A percentile compares a stretch with the other conserved stretches of the same genome.
phyloP scores from a whole-genome alignment of 108 stramenopile genomes.

The Pinguiococcus pyrenoidosus region DNA sequence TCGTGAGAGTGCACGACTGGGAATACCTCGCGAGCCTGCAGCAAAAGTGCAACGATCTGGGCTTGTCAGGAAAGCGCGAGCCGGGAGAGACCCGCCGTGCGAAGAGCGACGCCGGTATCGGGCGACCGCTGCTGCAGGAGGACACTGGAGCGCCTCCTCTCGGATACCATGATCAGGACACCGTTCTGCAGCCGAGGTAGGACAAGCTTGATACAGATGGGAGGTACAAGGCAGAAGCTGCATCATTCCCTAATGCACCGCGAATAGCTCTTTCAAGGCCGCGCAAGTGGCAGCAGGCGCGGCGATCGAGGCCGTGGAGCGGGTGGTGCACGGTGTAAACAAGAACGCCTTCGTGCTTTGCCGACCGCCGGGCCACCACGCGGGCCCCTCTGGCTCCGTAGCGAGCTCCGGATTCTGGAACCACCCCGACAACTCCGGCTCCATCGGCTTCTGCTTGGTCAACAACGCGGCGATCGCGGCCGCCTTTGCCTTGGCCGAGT shows the following conservation, averaged over 20 bases:
- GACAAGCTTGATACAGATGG: no score
- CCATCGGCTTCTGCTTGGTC: slow-evolving; percentile 91
- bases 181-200: no score
- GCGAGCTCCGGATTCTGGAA: slow-evolving; percentile 12
- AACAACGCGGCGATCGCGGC: slow-evolving; percentile 97
- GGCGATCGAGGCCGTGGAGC: slow-evolving; percentile 39
- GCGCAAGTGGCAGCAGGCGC: slow-evolving; percentile 63
- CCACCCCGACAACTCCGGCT: slow-evolving; percentile 24
- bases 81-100: no score
- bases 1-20: slow-evolving; percentile 33
- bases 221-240: no score
- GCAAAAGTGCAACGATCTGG: slow-evolving; percentile 3
- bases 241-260: no score
- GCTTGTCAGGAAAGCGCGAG: no score
- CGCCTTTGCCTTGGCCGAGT: slow-evolving; percentile 72
- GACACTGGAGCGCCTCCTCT: no score
- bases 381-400: slow-evolving; percentile 65
- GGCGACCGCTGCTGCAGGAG: no score
- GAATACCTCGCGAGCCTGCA: slow-evolving; percentile 22
- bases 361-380: slow-evolving; percentile 97
- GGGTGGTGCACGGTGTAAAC: slow-evolving; percentile 18
- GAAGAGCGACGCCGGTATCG: no score
- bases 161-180: no score
- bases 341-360: slow-evolving; percentile 69
- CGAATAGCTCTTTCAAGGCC: slow-evolving; percentile 46